Evolutionary conservation across 352 stramenopile species (phyloP), one percentile per base, ranked within the genome.

Genomic region (Thraustochytrium striatum): DNA sequence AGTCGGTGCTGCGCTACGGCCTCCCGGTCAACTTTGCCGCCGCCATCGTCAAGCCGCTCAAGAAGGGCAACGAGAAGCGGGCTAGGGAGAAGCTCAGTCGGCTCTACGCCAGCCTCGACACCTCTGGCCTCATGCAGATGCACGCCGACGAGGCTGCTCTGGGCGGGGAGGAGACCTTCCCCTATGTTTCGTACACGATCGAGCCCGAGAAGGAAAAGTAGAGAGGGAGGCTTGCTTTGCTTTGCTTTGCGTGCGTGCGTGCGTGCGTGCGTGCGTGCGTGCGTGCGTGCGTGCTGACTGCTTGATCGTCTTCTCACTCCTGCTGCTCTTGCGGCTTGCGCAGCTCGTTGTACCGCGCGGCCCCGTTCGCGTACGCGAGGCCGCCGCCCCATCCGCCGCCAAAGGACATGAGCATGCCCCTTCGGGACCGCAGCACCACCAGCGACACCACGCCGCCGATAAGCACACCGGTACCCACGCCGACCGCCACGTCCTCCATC

Each of bases 1-100:
- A 99, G 87, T 97, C 91, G 79, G 94, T 98, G 62, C 88, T 99
- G 70, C 92, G 95, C 73, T 99, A 98, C 83, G 95, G 95, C 36
- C 87, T 99, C 11, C 95, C 95, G 3, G 91, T 98, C 44, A 96
- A 98, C 86, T 98, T 98, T 28, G 13, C 69, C 9, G 32, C 79
- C 21, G 32, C 50, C 25, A 57, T 55, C 30, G n/a, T 79, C n/a
- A 81, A 57, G 35, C 13, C 61, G 32, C 57, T 93, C 87, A 87
- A 88, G 28, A 89, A 93, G 79, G 59, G 83, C 38, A 86, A 93
- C 57, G 89, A 93, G 30, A 94, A 94, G 84, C 92, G 92, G 78
- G 72, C 93, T 68, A 88, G 88, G 44, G 53, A 86, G 1, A 88
- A 91, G 61, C 83, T 94, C 33, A 84, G 83, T 21, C 94, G 93